phyloP scores from a whole-genome alignment of 2,329 filamentous ascomycete species.

The Cladosporium sp. region DNA sequence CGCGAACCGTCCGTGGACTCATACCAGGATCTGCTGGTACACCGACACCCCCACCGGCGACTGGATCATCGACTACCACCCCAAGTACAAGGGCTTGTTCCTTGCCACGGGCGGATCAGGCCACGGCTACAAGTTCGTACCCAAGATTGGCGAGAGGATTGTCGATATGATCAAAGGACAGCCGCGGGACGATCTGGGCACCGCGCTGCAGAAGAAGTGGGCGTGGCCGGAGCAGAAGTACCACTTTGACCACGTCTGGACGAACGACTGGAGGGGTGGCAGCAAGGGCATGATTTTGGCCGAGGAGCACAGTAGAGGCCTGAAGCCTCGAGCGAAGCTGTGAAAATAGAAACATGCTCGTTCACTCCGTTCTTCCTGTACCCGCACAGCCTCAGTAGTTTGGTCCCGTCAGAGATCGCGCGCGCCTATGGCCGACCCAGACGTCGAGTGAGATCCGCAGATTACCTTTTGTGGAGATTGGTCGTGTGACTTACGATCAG shows the following conservation, averaged over 20 bases:
- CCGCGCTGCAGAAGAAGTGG: slow-evolving; percentile 58
- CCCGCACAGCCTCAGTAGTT: too few species aligned
- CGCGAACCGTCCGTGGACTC: slow-evolving; percentile 38
- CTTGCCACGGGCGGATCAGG: slow-evolving; percentile 57
- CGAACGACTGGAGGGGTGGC: slow-evolving; percentile 34
- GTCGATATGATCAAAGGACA: slow-evolving; percentile 46
- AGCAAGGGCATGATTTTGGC: slow-evolving; percentile 30
- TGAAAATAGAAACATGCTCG: not conserved
- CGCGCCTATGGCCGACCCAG: too few species aligned
- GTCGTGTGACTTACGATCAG: too few species aligned
- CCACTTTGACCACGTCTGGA: slow-evolving; percentile 31
- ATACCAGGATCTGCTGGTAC: slow-evolving; percentile 50
- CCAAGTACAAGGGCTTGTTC: slow-evolving; percentile 46
- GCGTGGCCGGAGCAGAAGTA: slow-evolving; percentile 40
- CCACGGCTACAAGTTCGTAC: slow-evolving; percentile 58
- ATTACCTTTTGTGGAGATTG: too few species aligned
- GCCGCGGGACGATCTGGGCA: slow-evolving; percentile 27
- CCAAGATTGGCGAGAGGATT: slow-evolving; percentile 51
- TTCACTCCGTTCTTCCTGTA: too few species aligned
- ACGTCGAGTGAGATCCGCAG: too few species aligned
- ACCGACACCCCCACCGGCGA: slow-evolving; percentile 51
- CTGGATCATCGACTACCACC: slow-evolving; percentile 50
- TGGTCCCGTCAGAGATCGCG: too few species aligned
- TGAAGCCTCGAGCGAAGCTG: slow-evolving; percentile 3
- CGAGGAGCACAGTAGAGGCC: slow-evolving; percentile 29